Evolutionary conservation across 1,284 basidiomycete species (phyloP), one percentile per base, ranked within the genome.

Genomic region (Ganoderma meredithae): DNA sequence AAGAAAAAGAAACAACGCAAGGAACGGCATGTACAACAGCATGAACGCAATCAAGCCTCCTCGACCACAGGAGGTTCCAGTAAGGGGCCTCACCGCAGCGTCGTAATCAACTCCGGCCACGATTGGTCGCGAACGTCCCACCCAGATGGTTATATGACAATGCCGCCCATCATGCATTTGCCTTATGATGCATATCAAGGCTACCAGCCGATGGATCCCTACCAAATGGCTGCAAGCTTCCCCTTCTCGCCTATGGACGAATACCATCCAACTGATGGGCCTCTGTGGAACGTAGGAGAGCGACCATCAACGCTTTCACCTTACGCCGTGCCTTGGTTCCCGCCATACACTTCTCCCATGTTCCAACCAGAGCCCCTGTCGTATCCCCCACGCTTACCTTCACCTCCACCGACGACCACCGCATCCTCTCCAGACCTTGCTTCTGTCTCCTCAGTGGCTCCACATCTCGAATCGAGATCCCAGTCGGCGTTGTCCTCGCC

Each of bases 1-100:
- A 77, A 75, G 69, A 71, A 73, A 39, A 71, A 73, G 52, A 69
- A 69, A 17, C 72, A 60, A 22, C 66, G 60, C 41, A 44, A 47
- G 25, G 60, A 67, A 36, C 43, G 56, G 19, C 60, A 61, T 25
- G 63, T 33, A 6, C 62, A 43, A 13, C 64, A 64, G 56, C 62
- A 61, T 49, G 55, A 31, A 52, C 13, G 56, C 33, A 17, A 17
- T 43, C 62, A 52, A 31, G 6, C 55, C 33, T n/a, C 63, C 1
- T 31, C 59, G 15, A 40, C 36, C 33, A 62, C 43, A 10, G 27
- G 39, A 44, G 36, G 58, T 9, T 13, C 58, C 22, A 31, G 41
- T 31, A 47, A 49, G 41, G 41, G 8, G n/a, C 43, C 60, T 44
- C 60, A 62, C 31, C 41, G 43, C 44, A 47, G 25, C 60, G 36